Base-by-base conservation (phyloP, 768 basidiomycete species). In the Trametes villosa region DNA sequence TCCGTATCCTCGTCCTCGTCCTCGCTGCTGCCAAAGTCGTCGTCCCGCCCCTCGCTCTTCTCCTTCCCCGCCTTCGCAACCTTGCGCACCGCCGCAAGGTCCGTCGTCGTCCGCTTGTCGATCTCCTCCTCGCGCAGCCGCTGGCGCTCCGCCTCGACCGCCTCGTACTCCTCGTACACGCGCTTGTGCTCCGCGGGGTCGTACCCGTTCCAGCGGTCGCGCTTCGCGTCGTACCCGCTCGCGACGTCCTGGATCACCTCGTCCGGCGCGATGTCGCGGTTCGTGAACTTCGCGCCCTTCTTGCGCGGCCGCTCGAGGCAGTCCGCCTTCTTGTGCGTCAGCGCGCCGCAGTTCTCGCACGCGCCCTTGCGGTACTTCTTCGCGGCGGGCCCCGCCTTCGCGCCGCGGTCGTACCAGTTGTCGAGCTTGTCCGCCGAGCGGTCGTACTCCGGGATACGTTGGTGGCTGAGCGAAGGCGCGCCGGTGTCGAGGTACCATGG, bases 401-500 rank as follows among this genome's bases (percentile, higher is more conserved):
- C 82, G 15, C 93, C 93, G 64, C 96, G 84, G 75, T 94, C 91
- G 73, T 97, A 98, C 91, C 95, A 96, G 60, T 85, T 84, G 67
- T 95, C 88, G 67, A 96, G 86, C 74, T 91, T 92, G 71, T 81
- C 79, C 17, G 79, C 50, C 9, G 83, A 73, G 55, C 79, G 83
- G 63, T 87, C 86, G 30, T 89, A 86, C 4, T 79, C 65, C 22
- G 83, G 88, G 62, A 88, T 86, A 67, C 96, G 88, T 73, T 99
- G 97, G 80, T 98, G 96, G 71, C 88, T 92, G 55, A 99, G 83
- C 11, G 95, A 95, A 1, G 97, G 95, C 33, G 85, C 88, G 46
- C 94, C 97, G 5, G 91, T 94, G 75, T 98, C 93, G 66, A 96
- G 85, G 75, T 98, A 99, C 97, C 97, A 99, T 58, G 97, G 97